Evolutionary conservation across 768 basidiomycete genomes (phyloP), one percentile per base, ranked within the genome.

Genomic region (Tricholomella constricta): DNA sequence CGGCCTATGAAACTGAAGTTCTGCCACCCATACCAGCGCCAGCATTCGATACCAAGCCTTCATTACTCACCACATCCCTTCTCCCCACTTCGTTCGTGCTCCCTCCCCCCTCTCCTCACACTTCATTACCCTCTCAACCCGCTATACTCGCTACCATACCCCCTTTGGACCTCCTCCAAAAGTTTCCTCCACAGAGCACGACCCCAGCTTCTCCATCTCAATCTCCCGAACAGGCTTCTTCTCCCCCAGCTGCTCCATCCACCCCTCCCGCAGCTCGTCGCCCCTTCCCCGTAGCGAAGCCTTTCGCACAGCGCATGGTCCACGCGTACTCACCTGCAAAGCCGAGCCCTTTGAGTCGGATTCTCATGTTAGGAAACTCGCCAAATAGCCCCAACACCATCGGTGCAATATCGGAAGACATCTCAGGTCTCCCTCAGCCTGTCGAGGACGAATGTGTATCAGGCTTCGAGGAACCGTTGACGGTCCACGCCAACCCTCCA

Each of bases 251-350:
- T 27, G 59, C 64, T 42, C 70, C 70, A 31, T 57, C 62, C 5
- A 71, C 69, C n/a, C 69, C 74, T 11, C 68, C 71, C 15, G 56
- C 67, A 6, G 56, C 59, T n/a, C 72, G 69, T 23, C 75, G 67
- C n/a, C 75, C 80, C 1, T 89, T 87, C 70, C 87, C 87, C 0
- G 71, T 86, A 40, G 86, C 88, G 2, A 91, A 88, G 61, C 88
- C 89, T 10, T 72, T 85, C 44, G 85, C 81, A 2, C 69, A 76
- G 48, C 82, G 78, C 50, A 88, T 89, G 85, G 76, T 81, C 4
- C 90, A 93, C 57, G 88, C 89, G 0, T 93, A 92, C 57, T 91
- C 91, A 0, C 90, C 90, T 25, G 85, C 75, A 2, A 86, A 83
- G 65, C 90, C 91, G 0, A 91, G 88, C 56, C 90, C 90, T 2